Evolutionary conservation across 306 rosid species (phyloP), one percentile per base, ranked within the genome.

Genomic region (Pueraria montana): DNA sequence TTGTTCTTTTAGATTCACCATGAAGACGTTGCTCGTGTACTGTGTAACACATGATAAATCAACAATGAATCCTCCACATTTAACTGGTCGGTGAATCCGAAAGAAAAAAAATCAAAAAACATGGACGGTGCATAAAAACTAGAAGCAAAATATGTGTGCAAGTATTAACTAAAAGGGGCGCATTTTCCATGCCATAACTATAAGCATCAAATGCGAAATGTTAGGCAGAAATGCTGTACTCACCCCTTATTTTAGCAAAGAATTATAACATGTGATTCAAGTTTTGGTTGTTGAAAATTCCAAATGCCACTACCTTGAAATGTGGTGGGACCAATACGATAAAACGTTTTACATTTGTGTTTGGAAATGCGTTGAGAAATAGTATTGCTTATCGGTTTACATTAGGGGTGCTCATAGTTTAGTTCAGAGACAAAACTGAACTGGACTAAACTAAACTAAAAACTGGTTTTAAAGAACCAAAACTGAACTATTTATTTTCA

Each of bases 21-120:
- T 9, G 40, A 61, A 61, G 8, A 61, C 11, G 42, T 63, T 61
- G 38, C n/a, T 59, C 34, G 18, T 26, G 11, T 53, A 18, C 7
- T 21, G 14, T 56, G 58, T 61, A 26, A 45, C 62, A 46, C 49
- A 64, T 48, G 63, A 64, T 3, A 63, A 18, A 32, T 64, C 46
- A 11, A 45, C 10, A 27, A 30, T 63, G 30, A 77, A 34, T 63
- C 34, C 20, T 16, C 20, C 36, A 27, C 6, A 13, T 46, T 34
- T 66, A 78, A 65, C 8, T 50, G 76, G 76, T 34, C 55, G 76
- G 74, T 64, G 34, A 64, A 56, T 3, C 49, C 13, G 0, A 30
- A 27, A 17, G 2, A 61, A 38, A 61, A 11, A 9, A 61, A 13
- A 4, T 6, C 53, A 1, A 42, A 77, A 27, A 62, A 40, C 45